Base-by-base conservation (phyloP, 768 basidiomycete genomes). In the Mycena amicta region DNA sequence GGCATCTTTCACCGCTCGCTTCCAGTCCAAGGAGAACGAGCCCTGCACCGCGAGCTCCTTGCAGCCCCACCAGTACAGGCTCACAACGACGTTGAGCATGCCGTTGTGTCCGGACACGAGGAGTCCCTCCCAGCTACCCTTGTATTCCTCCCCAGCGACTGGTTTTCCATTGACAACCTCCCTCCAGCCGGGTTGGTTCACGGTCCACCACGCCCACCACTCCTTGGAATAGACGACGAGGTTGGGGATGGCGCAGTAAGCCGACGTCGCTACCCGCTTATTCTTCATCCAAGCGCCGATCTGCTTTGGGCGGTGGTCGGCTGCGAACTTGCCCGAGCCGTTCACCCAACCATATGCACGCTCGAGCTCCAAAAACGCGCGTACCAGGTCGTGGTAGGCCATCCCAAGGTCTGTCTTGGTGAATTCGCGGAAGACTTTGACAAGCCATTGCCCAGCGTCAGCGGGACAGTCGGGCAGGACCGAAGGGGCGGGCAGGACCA, bases 131-230 rank as follows among this genome's bases (percentile, higher is more conserved):
- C 26, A 26, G 8, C 22, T 20, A 13, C 59, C 59, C 1, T 27
- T 57, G 8, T 8, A 37, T 5, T n/a, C 22, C 2, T 23, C 50
- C 5, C 45, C 47, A 4, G 22, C 28, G 15, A 15, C 39, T 2
- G 49, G 31, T 43, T 53, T 28, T 13, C 37, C 26, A 1, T 23
- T 29, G 5, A 33, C 43, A 16, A 5, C n/a, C 45, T 2, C 52
- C 59, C 22, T 63, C 59, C 4, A 68, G 59, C 20, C 18, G 64
- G 0, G 61, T 50, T 0, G 20, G 46, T 1, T 52, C 66, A 3
- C 37, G 66, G 1, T 69, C 53, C 33, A 60, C 61, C 27, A 50
- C 16, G 25, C 23, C 57, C 0, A 45, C 43, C 43, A 45, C 22
- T 45, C 8, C 22, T 45, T 23, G 12, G 39, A 67, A 13, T 31